phyloP scores from a whole-genome alignment of 2,329 filamentous ascomycete species.

The Rhynchosporium secalis region DNA sequence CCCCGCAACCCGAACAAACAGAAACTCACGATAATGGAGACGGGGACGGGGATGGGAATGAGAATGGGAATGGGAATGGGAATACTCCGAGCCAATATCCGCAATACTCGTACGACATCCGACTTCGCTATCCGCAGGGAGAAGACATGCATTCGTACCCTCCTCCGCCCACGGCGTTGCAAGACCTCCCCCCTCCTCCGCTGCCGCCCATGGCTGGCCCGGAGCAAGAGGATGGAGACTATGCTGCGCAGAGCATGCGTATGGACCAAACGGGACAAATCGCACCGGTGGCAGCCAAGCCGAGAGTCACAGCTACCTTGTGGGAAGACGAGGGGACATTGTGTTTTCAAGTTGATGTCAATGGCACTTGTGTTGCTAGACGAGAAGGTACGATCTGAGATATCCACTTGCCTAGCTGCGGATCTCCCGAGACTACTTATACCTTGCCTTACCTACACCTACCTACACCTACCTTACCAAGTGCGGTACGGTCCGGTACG shows the following conservation, averaged over 20 bases:
- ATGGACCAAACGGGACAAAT: constrained; percentile 82
- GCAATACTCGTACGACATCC: constrained; percentile 33
- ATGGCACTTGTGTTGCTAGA: constrained; percentile 90
- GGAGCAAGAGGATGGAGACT: constrained; percentile 12
- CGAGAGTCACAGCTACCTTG: constrained; percentile 90
- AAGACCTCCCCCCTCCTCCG: constrained; percentile 11
- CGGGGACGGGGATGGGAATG: too few species aligned
- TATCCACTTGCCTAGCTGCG: constrained; percentile 13
- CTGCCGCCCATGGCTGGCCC: constrained; percentile 30
- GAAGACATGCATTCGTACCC: constrained; percentile 22
- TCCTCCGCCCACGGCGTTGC: constrained; percentile 17
- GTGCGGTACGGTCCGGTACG: too few species aligned
- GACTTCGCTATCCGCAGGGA: constrained; percentile 31
- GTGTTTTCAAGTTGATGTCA: constrained; percentile 95
- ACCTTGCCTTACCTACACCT: too few species aligned
- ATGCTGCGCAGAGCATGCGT: constrained; percentile 22
- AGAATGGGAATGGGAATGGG: constrained; percentile 15
- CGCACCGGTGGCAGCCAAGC: constrained; percentile 90
- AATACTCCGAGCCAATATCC: constrained; percentile 29
- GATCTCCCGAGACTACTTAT: not conserved
- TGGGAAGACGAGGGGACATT: constrained; percentile 98
- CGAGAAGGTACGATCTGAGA: constrained; percentile 68
- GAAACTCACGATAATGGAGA: constrained; percentile 14
- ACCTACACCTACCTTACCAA: too few species aligned
- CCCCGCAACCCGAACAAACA: constrained; percentile 5